These are phyloP conservation scores for Ustilago cynodontis DNA, from an alignment of 1,284 basidiomycete genomes.

Conservation along the genomic window DNA sequence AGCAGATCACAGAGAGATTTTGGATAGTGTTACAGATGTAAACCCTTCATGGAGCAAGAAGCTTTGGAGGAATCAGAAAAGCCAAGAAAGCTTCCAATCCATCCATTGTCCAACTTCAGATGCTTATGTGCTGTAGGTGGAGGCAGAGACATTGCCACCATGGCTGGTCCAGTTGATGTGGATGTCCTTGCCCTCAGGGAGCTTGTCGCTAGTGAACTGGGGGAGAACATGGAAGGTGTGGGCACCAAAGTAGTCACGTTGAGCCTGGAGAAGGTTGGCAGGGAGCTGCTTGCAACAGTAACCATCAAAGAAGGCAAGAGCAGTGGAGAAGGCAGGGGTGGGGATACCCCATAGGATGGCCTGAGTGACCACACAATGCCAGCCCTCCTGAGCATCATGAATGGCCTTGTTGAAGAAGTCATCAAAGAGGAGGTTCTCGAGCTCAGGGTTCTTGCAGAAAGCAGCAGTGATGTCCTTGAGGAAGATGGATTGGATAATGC, in stretches of 20 bases:
- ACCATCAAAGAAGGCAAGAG: conserved; percentile 98
- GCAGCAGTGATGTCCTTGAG: conserved; percentile 77
- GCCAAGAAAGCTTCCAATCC: too few species aligned
- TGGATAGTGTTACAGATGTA: too few species aligned
- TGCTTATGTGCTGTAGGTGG: conserved; percentile 86
- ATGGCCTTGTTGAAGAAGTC: too few species aligned
- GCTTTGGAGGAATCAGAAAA: too few species aligned
- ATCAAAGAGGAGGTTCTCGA: too few species aligned
- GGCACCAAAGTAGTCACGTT: conserved; percentile 75
- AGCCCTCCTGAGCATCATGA: too few species aligned
- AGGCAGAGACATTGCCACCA: conserved; percentile 91
- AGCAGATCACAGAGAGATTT: too few species aligned
- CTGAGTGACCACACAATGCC: too few species aligned
- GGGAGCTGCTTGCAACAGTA: conserved; percentile 89
- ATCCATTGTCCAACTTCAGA: too few species aligned
- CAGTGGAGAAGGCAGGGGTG: too few species aligned
- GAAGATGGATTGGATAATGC: conserved; percentile 82
- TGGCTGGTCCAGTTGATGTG: conserved; percentile 83
- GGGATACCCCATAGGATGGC: too few species aligned
- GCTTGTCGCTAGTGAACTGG: conserved; percentile 59
- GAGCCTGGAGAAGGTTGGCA: conserved; percentile 91
- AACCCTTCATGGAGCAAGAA: too few species aligned
- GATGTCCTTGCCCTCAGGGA: conserved; percentile 81
- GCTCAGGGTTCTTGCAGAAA: conserved; percentile 85
- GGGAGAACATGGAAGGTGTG: conserved; percentile 62